Percentiles rank a stretch among this genome's conserved stretches.
phyloP scores from a whole-genome alignment of 2,329 filamentous ascomycete genomes.

The Rhytidhysteron rufulum region DNA sequence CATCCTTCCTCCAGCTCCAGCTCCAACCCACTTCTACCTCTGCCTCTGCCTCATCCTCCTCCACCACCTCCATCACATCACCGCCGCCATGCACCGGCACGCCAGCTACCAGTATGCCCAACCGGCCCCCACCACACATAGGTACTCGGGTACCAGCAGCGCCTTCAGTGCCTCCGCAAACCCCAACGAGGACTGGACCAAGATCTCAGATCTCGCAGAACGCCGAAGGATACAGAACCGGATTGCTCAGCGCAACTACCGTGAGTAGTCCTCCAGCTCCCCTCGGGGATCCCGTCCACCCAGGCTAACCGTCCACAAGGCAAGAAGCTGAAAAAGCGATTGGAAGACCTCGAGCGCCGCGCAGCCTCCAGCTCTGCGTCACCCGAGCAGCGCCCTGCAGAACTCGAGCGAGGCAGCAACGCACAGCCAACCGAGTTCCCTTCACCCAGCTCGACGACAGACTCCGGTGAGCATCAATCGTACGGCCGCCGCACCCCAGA shows the following conservation, averaged over 20 bases:
- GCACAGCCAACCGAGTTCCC: conserved; percentile 34
- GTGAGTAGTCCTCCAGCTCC: conserved; percentile 52
- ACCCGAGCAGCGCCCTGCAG: conserved; percentile 55
- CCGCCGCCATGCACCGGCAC: conserved; percentile 43
- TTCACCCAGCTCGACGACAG: conserved; percentile 29
- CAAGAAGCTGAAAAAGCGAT: conserved; percentile 88
- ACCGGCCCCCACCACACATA: conserved; percentile 46
- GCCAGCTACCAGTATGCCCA: conserved; percentile 41
- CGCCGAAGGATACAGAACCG: conserved; percentile 93
- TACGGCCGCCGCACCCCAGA: conserved; percentile 26
- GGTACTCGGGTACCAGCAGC: conserved; percentile 81
- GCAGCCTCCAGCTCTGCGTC: conserved; percentile 62
- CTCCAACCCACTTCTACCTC: not conserved
- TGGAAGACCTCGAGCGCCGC: conserved; percentile 79
- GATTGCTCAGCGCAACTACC: conserved; percentile 96
- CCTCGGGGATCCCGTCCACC: not conserved
- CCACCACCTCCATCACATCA: not conserved
- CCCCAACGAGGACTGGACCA: conserved; percentile 97
- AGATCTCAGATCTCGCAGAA: conserved; percentile 96
- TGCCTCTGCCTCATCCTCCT: not conserved
- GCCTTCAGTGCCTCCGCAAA: conserved; percentile 93
- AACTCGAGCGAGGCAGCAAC: conserved; percentile 42
- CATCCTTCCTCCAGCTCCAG: not conserved
- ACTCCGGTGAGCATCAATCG: conserved; percentile 21
- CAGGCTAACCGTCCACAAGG: conserved; percentile 47